These are phyloP conservation scores for Agaricales sp. DNA, from an alignment of 1,284 basidiomycete species.

Conservation along the genomic window DNA sequence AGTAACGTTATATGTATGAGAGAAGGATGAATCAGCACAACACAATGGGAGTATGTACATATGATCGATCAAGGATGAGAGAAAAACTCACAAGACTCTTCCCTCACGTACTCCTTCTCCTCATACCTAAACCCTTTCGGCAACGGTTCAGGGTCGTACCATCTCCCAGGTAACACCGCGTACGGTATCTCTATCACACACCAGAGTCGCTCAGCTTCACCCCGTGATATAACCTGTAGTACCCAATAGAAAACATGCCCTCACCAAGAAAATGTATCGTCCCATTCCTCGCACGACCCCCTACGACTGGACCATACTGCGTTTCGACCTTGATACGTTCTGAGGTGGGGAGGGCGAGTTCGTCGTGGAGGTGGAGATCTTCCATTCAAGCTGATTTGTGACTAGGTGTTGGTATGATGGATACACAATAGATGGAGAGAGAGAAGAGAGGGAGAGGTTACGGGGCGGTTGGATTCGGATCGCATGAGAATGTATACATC, in stretches of 20 bases:
- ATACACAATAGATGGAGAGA: too few relatives aligned
- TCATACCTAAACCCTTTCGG: slow-evolving; percentile 45
- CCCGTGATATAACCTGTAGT: too few relatives aligned
- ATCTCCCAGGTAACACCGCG: slow-evolving; percentile 50
- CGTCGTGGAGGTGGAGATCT: slow-evolving; percentile 32
- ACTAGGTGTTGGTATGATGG: too few relatives aligned
- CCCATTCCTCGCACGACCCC: slow-evolving; percentile 48
- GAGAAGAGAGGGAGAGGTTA: neutral
- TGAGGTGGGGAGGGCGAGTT: slow-evolving; percentile 27
- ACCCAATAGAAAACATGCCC: too few relatives aligned
- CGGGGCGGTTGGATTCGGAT: neutral
- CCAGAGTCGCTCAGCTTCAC: neutral
- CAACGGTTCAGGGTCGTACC: slow-evolving; percentile 50
- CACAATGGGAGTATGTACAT: too few relatives aligned
- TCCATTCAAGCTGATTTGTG: too few relatives aligned
- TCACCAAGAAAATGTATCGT: slow-evolving; percentile 54
- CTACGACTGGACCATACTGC: slow-evolving; percentile 41
- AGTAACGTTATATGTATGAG: neutral
- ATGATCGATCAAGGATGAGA: neutral
- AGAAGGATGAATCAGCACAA: slow-evolving; percentile 3
- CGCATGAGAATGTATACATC: neutral
- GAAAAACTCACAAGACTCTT: slow-evolving; percentile 41
- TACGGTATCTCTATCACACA: slow-evolving; percentile 58
- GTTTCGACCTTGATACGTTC: slow-evolving; percentile 40
- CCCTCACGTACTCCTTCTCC: slow-evolving; percentile 47